phyloP scores from a whole-genome alignment of 768 basidiomycete species.

The Pilatotrama ljubarskyi region DNA sequence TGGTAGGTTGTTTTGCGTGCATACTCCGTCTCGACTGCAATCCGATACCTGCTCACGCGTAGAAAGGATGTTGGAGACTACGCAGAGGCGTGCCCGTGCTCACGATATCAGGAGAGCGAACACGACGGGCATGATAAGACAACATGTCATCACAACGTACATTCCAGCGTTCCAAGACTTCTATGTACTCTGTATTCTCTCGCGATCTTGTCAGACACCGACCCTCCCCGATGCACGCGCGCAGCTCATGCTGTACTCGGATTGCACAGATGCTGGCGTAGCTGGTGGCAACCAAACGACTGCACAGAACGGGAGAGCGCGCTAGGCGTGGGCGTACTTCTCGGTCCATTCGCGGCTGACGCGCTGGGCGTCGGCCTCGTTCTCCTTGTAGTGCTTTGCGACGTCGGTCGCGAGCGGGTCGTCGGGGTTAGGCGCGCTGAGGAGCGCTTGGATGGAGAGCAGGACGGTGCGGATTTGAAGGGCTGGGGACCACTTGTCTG shows the following conservation, averaged over 20 bases:
- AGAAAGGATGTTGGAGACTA: too few species aligned
- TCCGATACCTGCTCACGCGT: too few species aligned
- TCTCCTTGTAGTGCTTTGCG: constrained; percentile 98
- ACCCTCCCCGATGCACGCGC: not conserved
- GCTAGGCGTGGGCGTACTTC: constrained; percentile 62
- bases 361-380: constrained; percentile 89
- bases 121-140: not conserved
- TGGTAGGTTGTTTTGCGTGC: not conserved
- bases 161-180: constrained; percentile 7
- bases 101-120: not conserved
- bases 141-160: constrained; percentile 10
- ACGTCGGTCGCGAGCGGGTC: constrained; percentile 94
- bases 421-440: constrained; percentile 95
- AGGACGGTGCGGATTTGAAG: constrained; percentile 98
- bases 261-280: not conserved
- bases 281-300: not conserved
- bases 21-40: too few species aligned
- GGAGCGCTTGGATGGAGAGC: constrained; percentile 93
- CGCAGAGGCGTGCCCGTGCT: too few species aligned
- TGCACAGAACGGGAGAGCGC: too few species aligned
- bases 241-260: too few species aligned
- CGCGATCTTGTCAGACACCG: not conserved
- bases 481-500: constrained; percentile 99
- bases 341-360: constrained; percentile 96
- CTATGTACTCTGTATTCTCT: not conserved